Evolutionary conservation across 306 rosid genomes (phyloP), one percentile per base, ranked within the genome.

Genomic region (Dryas drummondii): DNA sequence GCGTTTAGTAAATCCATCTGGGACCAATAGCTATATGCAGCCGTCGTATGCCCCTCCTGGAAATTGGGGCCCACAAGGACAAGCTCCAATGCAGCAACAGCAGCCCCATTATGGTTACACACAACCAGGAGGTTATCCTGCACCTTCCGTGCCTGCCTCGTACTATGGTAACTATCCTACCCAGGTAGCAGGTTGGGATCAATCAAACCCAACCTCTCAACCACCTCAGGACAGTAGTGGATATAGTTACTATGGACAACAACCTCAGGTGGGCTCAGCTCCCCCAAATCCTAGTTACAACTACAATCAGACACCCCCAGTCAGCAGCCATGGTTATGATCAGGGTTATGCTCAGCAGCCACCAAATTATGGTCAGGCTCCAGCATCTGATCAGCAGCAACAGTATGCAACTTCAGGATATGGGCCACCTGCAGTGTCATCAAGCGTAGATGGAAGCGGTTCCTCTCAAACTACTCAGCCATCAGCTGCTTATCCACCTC

Each of bases 151-250:
- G 51, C 72, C 89, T 59, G 60, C 79, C 32, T 42, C 81, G 0
- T 86, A 86, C 78, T 86, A 86, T 59, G 70, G 83, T 46, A 73
- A 65, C 81, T 83, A 86, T 76, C 81, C 86, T 48, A 56, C 84
- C 26, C 76, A 83, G 68, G 84, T 2, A 64, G 78, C 74, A 41
- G 83, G 81, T 73, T 82, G 87, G 87, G 89, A 86, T 82, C 89
- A 72, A 4, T 55, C 84, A 32, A 82, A 66, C 71, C 69, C 83
- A 57, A 4, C 52, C 6, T 27, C 83, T 44, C 88, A 82, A 51
- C 84, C 77, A 45, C 75, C 86, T n/a, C 84, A 85, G 57, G 84
- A 79, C 26, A 82, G 66, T 68, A 40, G 83, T 4, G 89, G 81
- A 54, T 82, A 82, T 72, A 79, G 61, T 70, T 85, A 85, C 65